Evolutionary conservation across 2,329 filamentous ascomycete genomes (phyloP), one percentile per base, ranked within the genome.

Genomic region (Ambrosiella cleistominuta): DNA sequence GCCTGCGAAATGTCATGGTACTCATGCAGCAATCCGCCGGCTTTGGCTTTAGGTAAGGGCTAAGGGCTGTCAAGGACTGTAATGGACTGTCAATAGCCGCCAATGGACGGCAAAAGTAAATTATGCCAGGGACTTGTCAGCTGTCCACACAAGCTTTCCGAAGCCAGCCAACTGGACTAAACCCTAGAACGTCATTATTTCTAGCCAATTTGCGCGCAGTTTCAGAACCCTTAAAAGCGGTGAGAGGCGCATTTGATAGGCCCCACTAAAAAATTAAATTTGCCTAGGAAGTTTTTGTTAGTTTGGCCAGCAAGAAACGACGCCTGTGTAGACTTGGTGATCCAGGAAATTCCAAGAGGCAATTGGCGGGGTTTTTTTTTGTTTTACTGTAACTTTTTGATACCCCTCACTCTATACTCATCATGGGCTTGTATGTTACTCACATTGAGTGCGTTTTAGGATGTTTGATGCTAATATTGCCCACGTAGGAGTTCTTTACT

Each of bases 261-360:
- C 60, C 56, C 61, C 61, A 61, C 61, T 61, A 61, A 61, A 62
- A 62, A 62, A 58, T 59, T 58, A 47, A 54, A 42, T 54, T 51
- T 8, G 49, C 13, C 42, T 11, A 55, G 19, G 39, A 54, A 15
- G 45, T 60, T 60, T 60, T 42, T 56, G 45, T 55, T 58, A 42
- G 54, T 57, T 49, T 57, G 19, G 40, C 52, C 19, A 52, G 59
- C 56, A 40, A 54, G 27, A 55, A 27, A 49, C 51, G 51, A 58
- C 11, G 27, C 19, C 49, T 15, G 13, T n/a, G 12, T 9, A 15
- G 7, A 12, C 42, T 36, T 38, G 51, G 37, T 40, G 47, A 17
- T 54, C 15, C 17, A 27, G 42, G 44, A 38, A 7, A 58, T 51
- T 38, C 47, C 27, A 9, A 54, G 36, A 8, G 38, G n/a, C 38